Evolutionary conservation across 2,329 filamentous ascomycete genomes (phyloP), one percentile per base, ranked within the genome.

Genomic region (Xylaria sp.): DNA sequence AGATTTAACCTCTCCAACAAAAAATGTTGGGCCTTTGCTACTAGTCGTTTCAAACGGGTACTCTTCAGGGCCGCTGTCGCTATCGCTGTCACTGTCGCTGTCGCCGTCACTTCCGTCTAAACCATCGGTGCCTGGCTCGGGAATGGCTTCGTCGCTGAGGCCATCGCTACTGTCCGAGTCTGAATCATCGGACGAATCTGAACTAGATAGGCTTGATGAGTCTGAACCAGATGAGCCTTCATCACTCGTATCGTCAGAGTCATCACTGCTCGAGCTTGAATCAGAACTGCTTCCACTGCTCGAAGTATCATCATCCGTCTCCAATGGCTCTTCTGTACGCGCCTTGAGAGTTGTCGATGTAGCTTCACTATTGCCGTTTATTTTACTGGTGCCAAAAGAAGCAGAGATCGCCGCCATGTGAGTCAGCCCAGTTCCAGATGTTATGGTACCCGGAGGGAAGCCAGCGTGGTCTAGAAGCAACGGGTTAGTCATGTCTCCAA

Each of bases 381-480:
- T 32, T 64, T 77, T 79, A 12, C 36, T 63, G 24, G 68, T 69
- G 4, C 70, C 71, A n/a, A 76, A 75, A 19, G 76, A 77, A 14
- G 76, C 73, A 19, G 79, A 77, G 14, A 77, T 74, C 11, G 73
- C 74, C 12, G 76, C 80, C 75, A 81, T 79, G 39, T 78, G 74
- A 7, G 69, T 67, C 11, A 81, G 71, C 4, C 79, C 79, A 24
- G 75, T 78, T 1, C 80, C 80, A 11, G 76, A 78, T 12, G 78
- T 76, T 45, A 82, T 80, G 1, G 81, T 80, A 4, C 81, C 81
- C 5, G 79, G 75, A 0, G 81, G 81, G 24, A 82, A 78, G 0
- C 81, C 81, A 32, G 79, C 76, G 21, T 76, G 72, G 57, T 82
- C 81, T 70, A 75, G 39, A 60, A 59, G 11, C 17, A 7, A 30